Evolutionary conservation across 495 filamentous ascomycete genomes (phyloP).

Genomic region (Penicillium verhagenii): DNA sequence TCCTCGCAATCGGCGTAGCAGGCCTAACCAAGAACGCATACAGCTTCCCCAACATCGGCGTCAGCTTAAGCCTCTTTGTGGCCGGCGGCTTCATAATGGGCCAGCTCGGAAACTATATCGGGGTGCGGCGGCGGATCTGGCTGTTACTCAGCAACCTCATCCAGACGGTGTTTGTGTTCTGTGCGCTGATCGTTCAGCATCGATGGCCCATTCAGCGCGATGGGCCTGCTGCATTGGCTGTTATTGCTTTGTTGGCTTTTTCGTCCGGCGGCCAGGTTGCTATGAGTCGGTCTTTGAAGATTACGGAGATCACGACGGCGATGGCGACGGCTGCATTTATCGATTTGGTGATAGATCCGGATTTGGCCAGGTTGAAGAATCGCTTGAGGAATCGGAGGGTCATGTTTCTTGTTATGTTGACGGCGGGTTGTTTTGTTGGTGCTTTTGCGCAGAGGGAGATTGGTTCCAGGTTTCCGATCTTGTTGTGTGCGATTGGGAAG

Average conservation of each 20-base stretch:
- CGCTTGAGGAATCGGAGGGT: slow-evolving; percentile 50
- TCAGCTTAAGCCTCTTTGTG: slow-evolving; percentile 55
- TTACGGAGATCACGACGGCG: slow-evolving; percentile 64
- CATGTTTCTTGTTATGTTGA: slow-evolving; percentile 49
- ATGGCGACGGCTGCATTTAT: slow-evolving; percentile 67
- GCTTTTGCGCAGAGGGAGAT: slow-evolving; percentile 30
- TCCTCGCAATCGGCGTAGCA: slow-evolving; percentile 53
- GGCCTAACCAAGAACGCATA: slow-evolving; percentile 37
- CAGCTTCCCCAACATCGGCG: slow-evolving; percentile 48
- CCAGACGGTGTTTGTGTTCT: slow-evolving; percentile 55
- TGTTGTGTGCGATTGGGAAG: slow-evolving; percentile 24
- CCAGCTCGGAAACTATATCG: slow-evolving; percentile 54
- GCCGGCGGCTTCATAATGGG: slow-evolving; percentile 52
- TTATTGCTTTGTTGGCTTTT: slow-evolving; percentile 53
- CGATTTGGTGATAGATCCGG: slow-evolving; percentile 56
- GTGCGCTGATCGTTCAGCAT: slow-evolving; percentile 49
- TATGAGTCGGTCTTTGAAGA: slow-evolving; percentile 50
- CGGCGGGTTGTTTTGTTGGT: slow-evolving; percentile 53
- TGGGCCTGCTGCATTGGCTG: slow-evolving; percentile 36
- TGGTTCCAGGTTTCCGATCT: slow-evolving; percentile 17
- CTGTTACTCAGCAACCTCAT: slow-evolving; percentile 50
- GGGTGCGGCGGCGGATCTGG: slow-evolving; percentile 50
- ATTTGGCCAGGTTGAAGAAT: slow-evolving; percentile 44
- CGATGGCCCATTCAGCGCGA: slow-evolving; percentile 25
- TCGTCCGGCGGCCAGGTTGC: slow-evolving; percentile 60